A percentile compares a stretch with the other conserved stretches of the same genome.
These are phyloP conservation scores for Nakaseomyces bracarensis DNA, from an alignment of 1,139 yeast genomes.

Conservation along the genomic window DNA sequence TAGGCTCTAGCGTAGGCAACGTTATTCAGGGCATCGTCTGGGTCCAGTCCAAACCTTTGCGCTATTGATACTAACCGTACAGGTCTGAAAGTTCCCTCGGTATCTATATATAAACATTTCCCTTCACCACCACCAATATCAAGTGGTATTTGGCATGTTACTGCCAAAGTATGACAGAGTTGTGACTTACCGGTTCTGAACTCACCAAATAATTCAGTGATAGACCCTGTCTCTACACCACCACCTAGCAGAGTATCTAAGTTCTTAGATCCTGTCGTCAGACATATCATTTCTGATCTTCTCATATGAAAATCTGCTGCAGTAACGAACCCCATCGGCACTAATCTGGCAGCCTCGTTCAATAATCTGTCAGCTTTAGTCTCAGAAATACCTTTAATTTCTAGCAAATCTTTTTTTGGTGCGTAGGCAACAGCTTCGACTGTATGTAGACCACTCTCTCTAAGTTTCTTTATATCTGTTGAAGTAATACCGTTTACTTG, in stretches of 20 bases:
- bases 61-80: constrained; percentile 84
- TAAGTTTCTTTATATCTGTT: constrained; percentile 70
- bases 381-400: constrained; percentile 88
- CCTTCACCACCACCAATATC: constrained; percentile 99
- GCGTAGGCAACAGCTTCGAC: constrained; percentile 90
- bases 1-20: constrained; percentile 97
- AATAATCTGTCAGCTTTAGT: constrained; percentile 86
- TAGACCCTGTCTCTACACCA: constrained; percentile 94
- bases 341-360: constrained; percentile 75
- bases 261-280: constrained; percentile 93
- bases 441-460: constrained; percentile 79
- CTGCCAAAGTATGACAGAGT: constrained; percentile 91
- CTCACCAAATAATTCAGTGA: constrained; percentile 95
- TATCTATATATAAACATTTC: constrained; percentile 89
- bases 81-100: constrained; percentile 96
- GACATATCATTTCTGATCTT: constrained; percentile 80
- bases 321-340: constrained; percentile 95
- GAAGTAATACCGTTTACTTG: constrained; percentile 82
- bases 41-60: constrained; percentile 82
- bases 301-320: constrained; percentile 92
- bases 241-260: constrained; percentile 92
- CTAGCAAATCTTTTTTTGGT: constrained; percentile 66
- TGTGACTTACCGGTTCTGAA: constrained; percentile 97
- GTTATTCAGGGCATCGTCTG: constrained; percentile 91
- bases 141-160: constrained; percentile 91